These are phyloP conservation scores for Ophiostoma tasmaniense DNA, from an alignment of 2,329 filamentous ascomycete species.

Conservation along the genomic window DNA sequence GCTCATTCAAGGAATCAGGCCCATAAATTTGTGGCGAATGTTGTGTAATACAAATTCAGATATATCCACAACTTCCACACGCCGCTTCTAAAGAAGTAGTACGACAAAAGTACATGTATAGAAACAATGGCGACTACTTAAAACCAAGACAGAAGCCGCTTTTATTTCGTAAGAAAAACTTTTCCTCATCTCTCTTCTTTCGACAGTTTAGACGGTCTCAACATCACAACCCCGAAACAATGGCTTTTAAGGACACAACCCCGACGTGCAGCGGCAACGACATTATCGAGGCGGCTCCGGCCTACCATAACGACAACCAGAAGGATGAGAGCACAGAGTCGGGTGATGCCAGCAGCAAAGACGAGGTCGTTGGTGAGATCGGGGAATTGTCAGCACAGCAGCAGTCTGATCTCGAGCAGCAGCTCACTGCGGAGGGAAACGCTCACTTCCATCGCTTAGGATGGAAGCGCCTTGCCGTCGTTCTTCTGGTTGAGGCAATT, in stretches of 20 bases:
- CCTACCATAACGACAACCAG: background rate
- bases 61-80: background rate
- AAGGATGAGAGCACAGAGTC: background rate
- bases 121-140: background rate
- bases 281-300: background rate
- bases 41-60: slow-evolving; percentile 8
- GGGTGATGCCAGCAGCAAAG: background rate
- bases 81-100: background rate
- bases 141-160: background rate
- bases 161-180: background rate
- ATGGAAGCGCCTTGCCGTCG: slow-evolving; percentile 1
- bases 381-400: background rate
- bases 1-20: background rate
- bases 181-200: background rate
- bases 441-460: slow-evolving; percentile 3
- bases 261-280: background rate
- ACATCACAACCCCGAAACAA: background rate
- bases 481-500: slow-evolving; percentile 5
- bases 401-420: slow-evolving; percentile 4
- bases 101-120: background rate
- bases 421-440: slow-evolving; percentile 1
- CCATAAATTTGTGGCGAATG: slow-evolving; percentile 6
- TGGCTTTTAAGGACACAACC: background rate
- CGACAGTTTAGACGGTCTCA: background rate
- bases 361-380: slow-evolving; percentile 4